Evolutionary conservation across 768 basidiomycete genomes (phyloP).

Genomic region (Polyporus arcularius): DNA sequence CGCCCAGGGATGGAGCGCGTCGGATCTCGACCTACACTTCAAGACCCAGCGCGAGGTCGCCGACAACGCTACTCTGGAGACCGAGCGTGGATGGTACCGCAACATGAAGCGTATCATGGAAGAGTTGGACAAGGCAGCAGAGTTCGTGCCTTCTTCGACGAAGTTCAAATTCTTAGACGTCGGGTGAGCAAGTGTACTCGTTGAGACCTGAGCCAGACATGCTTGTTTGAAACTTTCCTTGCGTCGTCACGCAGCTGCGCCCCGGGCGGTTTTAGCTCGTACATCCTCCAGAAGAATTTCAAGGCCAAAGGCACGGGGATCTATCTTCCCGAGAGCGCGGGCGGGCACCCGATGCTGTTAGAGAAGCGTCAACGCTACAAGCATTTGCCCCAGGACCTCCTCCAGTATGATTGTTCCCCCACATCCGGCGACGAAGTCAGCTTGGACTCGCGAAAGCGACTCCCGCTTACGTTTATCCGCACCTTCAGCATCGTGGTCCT

Average conservation of each 20-base stretch:
- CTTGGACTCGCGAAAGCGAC: neutral
- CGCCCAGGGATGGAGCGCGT: slow-evolving; percentile 11
- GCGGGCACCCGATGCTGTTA: slow-evolving; percentile 16
- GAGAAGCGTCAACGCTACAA: slow-evolving; percentile 9
- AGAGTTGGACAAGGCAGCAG: slow-evolving; percentile 20
- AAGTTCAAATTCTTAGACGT: slow-evolving; percentile 21
- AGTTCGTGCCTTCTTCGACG: slow-evolving; percentile 8
- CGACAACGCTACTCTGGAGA: slow-evolving; percentile 3
- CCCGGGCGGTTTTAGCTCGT: slow-evolving; percentile 25
- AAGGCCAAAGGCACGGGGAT: slow-evolving; percentile 19
- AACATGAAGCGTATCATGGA: slow-evolving; percentile 20
- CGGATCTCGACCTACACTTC: slow-evolving; percentile 14
- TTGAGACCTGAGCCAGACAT: neutral
- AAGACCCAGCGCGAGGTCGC: slow-evolving; percentile 11
- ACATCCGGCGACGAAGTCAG: neutral
- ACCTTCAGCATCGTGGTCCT: slow-evolving; percentile 34
- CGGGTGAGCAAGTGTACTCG: slow-evolving; percentile 7
- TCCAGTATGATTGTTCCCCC: slow-evolving; percentile 9
- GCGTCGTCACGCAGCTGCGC: slow-evolving; percentile 15
- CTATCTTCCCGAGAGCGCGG: slow-evolving; percentile 9
- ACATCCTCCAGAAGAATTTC: slow-evolving; percentile 18
- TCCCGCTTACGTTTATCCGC: neutral
- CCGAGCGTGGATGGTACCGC: slow-evolving; percentile 14
- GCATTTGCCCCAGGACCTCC: slow-evolving; percentile 14
- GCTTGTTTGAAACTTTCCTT: too few species aligned